phyloP scores from a whole-genome alignment of 345 rosid species.

The Moricandia moricandioides region DNA sequence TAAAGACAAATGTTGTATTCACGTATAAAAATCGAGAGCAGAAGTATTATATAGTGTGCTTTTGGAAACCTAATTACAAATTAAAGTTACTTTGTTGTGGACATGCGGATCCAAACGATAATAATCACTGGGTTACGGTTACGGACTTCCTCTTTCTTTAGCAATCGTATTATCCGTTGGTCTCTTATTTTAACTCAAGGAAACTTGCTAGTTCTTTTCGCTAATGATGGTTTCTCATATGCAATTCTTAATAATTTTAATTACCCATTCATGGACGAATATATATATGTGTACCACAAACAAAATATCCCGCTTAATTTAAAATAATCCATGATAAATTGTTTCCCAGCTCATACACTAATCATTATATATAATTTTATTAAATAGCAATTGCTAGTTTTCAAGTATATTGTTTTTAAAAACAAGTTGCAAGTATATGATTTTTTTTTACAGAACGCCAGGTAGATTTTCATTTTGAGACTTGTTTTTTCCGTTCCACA shows the following conservation, averaged over 20 bases:
- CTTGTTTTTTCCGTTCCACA: neutral
- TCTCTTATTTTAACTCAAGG: neutral
- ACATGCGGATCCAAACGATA: neutral
- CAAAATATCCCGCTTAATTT: neutral
- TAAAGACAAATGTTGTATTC: constrained; percentile 23
- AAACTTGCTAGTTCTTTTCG: neutral
- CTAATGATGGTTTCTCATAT: neutral
- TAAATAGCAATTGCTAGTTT: neutral
- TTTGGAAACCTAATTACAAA: neutral
- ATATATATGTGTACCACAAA: neutral
- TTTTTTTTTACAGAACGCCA: neutral
- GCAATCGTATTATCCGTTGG: neutral
- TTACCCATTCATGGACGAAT: neutral
- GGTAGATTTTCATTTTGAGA: neutral
- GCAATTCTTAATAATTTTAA: neutral
- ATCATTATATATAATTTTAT: neutral
- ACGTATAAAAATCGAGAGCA: neutral
- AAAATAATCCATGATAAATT: neutral
- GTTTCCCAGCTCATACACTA: neutral
- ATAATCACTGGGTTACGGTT: neutral
- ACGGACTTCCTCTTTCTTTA: neutral
- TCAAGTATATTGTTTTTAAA: neutral
- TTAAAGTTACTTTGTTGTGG: neutral
- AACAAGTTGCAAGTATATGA: neutral
- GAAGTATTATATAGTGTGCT: neutral